phyloP scores from a whole-genome alignment of 495 filamentous ascomycete species.

The Penicillium robsamsonii region DNA sequence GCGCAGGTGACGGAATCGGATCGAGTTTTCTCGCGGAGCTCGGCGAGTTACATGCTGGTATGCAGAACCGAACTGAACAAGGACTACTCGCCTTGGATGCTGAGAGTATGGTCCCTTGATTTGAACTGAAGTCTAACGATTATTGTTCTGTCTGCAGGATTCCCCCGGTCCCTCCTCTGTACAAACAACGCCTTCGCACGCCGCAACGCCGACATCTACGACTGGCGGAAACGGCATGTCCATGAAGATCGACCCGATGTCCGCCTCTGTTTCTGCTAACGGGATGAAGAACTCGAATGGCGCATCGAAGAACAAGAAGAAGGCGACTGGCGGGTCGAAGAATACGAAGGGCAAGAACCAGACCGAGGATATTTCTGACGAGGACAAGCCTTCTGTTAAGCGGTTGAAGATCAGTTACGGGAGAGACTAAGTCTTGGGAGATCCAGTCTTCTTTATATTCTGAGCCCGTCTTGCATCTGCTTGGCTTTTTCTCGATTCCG shows the following conservation, averaged over 20 bases:
- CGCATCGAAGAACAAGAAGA: conserved; percentile 50
- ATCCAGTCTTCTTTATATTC: neutral
- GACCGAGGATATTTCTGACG: conserved; percentile 43
- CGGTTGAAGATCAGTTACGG: conserved; percentile 54
- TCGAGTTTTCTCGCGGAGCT: conserved; percentile 52
- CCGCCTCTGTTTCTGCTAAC: conserved; percentile 23
- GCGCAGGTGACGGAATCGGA: conserved; percentile 48
- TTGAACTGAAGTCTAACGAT: conserved; percentile 5
- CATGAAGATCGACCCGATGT: conserved; percentile 27
- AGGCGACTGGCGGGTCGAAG: conserved; percentile 30
- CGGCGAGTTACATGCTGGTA: conserved; percentile 52
- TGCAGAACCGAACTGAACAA: neutral
- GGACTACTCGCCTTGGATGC: neutral
- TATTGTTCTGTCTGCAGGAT: conserved; percentile 31
- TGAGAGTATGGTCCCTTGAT: neutral
- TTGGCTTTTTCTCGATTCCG: conserved; percentile 14
- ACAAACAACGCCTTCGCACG: conserved; percentile 51
- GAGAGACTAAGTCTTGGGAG: conserved; percentile 30
- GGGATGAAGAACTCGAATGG: conserved; percentile 18
- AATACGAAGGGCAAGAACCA: conserved; percentile 35
- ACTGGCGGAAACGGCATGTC: conserved; percentile 32
- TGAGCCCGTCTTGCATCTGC: conserved; percentile 6
- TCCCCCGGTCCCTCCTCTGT: conserved; percentile 48
- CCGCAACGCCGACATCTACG: conserved; percentile 48
- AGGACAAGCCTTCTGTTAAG: conserved; percentile 47